Percentiles rank a stretch among this genome's conserved stretches.
Evolutionary conservation across 345 rosid genomes (phyloP).

Genomic region (Eucalyptus albens): DNA sequence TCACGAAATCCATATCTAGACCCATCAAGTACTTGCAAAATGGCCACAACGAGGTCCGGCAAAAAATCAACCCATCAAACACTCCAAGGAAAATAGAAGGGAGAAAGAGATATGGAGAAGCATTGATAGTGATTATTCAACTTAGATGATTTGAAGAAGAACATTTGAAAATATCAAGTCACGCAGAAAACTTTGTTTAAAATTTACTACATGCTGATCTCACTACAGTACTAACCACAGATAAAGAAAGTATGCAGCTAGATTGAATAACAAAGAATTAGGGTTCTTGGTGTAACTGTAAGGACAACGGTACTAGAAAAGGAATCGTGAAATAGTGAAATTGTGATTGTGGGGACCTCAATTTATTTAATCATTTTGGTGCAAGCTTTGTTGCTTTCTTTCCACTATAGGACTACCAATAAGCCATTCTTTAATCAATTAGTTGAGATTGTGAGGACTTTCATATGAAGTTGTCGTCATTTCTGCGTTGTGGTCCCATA

Average conservation of each 20-base stretch:
- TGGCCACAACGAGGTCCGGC: background rate
- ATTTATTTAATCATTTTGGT: no score
- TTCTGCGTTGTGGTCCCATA: background rate
- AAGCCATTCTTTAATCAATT: no score
- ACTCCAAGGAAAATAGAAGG: background rate
- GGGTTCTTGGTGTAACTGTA: background rate
- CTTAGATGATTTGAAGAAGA: background rate
- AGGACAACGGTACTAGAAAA: fast-evolving
- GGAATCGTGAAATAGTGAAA: background rate
- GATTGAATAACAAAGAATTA: background rate
- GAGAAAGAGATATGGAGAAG: background rate
- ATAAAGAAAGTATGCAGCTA: no score
- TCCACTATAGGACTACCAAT: no score
- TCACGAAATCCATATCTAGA: constrained; percentile 80
- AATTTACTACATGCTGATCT: background rate
- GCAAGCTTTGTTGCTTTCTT: no score
- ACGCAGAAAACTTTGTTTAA: background rate
- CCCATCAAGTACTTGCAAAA: constrained; percentile 80
- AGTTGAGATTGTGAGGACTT: no score
- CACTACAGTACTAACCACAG: background rate
- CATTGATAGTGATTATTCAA: background rate
- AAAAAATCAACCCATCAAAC: background rate
- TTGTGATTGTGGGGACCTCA: background rate
- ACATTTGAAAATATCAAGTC: background rate
- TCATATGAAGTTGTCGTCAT: no score